Evolutionary conservation across 257 asterid genomes (phyloP), one percentile per base, ranked within the genome.

Genomic region (Gardenia jasminoides): DNA sequence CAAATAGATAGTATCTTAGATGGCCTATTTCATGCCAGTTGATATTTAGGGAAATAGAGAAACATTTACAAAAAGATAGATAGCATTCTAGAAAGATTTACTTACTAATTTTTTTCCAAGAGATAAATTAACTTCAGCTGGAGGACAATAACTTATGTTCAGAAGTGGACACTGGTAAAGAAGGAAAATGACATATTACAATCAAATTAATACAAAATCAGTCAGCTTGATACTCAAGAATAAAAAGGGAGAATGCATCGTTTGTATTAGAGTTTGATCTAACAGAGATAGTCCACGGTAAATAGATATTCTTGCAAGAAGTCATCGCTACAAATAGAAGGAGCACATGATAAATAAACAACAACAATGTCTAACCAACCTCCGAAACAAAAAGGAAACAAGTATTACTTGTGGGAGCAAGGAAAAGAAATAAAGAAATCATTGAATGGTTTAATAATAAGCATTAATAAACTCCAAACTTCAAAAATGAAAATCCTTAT

Each of bases 81-180:
- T 20, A 30, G 43, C 36, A 67, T 16, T 30, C 5, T 9, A 33
- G 48, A 43, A 46, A 28, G 70, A 76, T 74, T 22, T 56, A 80
- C 97, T 88, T 86, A 96, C 98, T 74, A 94, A 31, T 85, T 86
- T 89, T 86, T 90, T 92, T 33, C 94, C 93, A 58, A 15, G 77
- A 73, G 92, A 88, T 75, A 90, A 86, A 85, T 92, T 92, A 82
- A 87, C 91, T 90, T 94, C 98, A 31, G 98, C 82, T 62, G 92
- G 92, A 41, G 97, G 97, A 83, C 98, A 94, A 74, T 90, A 92
- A 81, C 90, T 92, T 80, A 92, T 89, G 80, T 94, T 94, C 86
- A 94, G 86, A 78, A 94, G 93, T 7, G 94, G 97, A 76, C 98
- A 94, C 98, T 94, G 93, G 62, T 80, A 85, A 79, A 81, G 77